Evolutionary conservation across 371 early-diverging fungal species (phyloP).

Genomic region (Phascolomyces articulosus): DNA sequence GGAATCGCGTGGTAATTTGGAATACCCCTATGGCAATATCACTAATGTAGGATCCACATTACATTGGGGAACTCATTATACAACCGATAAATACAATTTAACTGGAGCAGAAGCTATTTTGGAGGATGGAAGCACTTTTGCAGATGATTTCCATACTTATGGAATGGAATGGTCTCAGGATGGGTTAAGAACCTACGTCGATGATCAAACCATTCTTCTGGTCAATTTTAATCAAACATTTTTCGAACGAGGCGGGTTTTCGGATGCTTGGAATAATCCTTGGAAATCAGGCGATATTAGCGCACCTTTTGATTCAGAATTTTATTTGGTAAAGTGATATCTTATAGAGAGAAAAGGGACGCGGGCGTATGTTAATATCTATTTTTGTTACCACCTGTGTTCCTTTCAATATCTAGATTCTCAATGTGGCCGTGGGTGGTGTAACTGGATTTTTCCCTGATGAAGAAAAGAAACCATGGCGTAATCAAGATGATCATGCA

Average conservation of each 20-base stretch:
- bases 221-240: slow-evolving; percentile 57
- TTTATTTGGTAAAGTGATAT: slow-evolving; percentile 45
- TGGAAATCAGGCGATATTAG: slow-evolving; percentile 55
- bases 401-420: slow-evolving; percentile 33
- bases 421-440: slow-evolving; percentile 77
- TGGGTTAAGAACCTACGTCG: slow-evolving; percentile 64
- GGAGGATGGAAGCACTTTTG: slow-evolving; percentile 36
- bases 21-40: slow-evolving; percentile 48
- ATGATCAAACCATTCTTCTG: slow-evolving; percentile 54
- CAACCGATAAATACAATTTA: slow-evolving; percentile 41
- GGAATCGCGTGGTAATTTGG: slow-evolving; percentile 66
- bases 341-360: too few species aligned
- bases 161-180: slow-evolving; percentile 68
- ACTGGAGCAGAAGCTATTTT: slow-evolving; percentile 45
- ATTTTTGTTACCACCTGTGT: slow-evolving; percentile 13
- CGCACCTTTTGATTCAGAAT: slow-evolving; percentile 72
- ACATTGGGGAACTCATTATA: slow-evolving; percentile 65
- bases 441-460: slow-evolving; percentile 69
- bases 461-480: slow-evolving; percentile 58
- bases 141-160: slow-evolving; percentile 48
- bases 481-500: slow-evolving; percentile 46
- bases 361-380: too few species aligned
- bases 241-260: slow-evolving; percentile 51
- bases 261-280: slow-evolving; percentile 50
- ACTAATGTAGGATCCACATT: slow-evolving; percentile 55